Percentiles rank a stretch among this genome's conserved stretches.
phyloP scores from a whole-genome alignment of 2,329 filamentous ascomycete species.

The Alternaria triticina region DNA sequence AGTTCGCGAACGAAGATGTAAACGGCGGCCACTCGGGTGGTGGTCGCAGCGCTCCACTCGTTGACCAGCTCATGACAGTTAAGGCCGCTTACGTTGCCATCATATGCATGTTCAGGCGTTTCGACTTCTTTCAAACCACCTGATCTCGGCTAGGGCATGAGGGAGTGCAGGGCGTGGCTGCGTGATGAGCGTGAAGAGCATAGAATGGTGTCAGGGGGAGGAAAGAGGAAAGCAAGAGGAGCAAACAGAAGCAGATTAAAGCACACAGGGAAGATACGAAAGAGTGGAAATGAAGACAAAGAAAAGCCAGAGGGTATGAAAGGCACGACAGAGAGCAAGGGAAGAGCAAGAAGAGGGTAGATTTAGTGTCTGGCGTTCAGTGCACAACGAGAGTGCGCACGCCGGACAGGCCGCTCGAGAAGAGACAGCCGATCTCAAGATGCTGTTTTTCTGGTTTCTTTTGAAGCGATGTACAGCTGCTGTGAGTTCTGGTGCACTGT shows the following conservation, averaged over 20 bases:
- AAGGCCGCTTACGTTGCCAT: not conserved
- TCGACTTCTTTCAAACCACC: not conserved
- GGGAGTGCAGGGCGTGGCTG: not conserved
- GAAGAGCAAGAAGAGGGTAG: not conserved
- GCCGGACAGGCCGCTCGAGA: not conserved
- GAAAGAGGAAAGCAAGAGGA: not conserved
- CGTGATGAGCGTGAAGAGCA: not conserved
- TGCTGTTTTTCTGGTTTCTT: not conserved
- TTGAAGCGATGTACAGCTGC: not conserved
- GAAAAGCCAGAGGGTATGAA: not conserved
- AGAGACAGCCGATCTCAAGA: not conserved
- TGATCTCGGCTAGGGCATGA: not conserved
- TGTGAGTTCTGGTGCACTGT: not conserved
- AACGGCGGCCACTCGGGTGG: not conserved
- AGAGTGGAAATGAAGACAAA: not conserved
- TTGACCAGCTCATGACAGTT: not conserved
- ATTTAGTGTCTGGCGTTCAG: not conserved
- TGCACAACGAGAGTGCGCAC: not conserved
- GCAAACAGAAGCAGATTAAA: not conserved
- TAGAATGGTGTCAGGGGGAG: not conserved
- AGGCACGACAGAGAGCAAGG: not conserved
- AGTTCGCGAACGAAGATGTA: not conserved
- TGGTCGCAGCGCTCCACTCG: not conserved
- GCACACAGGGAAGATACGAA: not conserved
- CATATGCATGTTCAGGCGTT: not conserved